These are phyloP conservation scores for Moniliella sp. DNA, from an alignment of 1,284 basidiomycete genomes.

Conservation along the genomic window DNA sequence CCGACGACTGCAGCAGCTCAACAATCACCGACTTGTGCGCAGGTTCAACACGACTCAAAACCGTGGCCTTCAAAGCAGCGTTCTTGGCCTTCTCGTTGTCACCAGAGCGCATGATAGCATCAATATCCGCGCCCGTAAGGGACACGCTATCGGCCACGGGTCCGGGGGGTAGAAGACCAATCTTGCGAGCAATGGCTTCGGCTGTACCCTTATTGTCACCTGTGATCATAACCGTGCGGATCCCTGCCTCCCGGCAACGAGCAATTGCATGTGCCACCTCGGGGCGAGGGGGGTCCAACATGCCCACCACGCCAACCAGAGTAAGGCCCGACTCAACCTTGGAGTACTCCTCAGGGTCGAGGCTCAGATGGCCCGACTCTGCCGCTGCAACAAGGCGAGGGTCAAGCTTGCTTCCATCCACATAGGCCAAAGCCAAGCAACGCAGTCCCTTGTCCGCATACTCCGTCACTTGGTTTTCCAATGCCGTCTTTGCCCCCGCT, in stretches of 20 bases:
- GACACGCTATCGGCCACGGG: constrained; percentile 21
- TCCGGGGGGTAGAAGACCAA: constrained; percentile 45
- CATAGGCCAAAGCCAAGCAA: neutral
- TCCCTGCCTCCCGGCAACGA: constrained; percentile 57
- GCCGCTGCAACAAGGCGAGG: too few species aligned
- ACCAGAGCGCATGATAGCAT: constrained; percentile 37
- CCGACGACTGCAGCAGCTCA: constrained; percentile 66
- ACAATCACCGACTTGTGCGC: constrained; percentile 93
- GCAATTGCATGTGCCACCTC: constrained; percentile 74
- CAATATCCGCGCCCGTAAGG: constrained; percentile 69
- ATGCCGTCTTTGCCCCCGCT: neutral
- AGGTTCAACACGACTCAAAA: constrained; percentile 84
- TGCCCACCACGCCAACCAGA: constrained; percentile 78
- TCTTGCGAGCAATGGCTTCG: constrained; percentile 59
- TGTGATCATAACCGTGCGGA: constrained; percentile 94
- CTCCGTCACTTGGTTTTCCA: neutral
- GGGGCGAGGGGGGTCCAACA: constrained; percentile 79
- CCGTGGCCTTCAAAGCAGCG: constrained; percentile 41
- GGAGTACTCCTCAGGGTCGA: too few species aligned
- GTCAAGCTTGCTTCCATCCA: too few species aligned
- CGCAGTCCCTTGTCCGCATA: neutral
- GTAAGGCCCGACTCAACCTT: constrained; percentile 38
- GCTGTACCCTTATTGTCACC: constrained; percentile 84
- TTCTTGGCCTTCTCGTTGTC: constrained; percentile 15
- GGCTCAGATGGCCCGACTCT: too few species aligned